Evolutionary conservation across 2,329 filamentous ascomycete species (phyloP).

Genomic region (Exophiala phaeomuriformis): DNA sequence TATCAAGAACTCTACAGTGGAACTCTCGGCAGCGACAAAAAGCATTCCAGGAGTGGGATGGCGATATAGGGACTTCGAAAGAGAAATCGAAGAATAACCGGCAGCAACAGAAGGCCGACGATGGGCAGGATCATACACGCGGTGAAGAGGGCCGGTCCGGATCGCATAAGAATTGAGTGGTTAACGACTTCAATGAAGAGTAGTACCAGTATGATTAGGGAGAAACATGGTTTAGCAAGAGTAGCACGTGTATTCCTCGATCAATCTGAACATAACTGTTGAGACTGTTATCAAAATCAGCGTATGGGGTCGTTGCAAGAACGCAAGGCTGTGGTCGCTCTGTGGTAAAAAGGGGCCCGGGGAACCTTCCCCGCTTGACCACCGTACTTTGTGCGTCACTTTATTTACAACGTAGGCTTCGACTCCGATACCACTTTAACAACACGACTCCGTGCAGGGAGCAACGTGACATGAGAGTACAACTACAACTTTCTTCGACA

Average conservation of each 20-base stretch:
- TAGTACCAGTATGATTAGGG: background rate
- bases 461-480: no score
- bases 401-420: no score
- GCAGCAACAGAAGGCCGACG: background rate
- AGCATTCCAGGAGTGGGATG: slow-evolving; percentile 31
- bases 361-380: slow-evolving; percentile 6
- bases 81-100: background rate
- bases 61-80: slow-evolving; percentile 6
- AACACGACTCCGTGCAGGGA: no score
- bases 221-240: no score
- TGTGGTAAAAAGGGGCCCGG: slow-evolving; percentile 5
- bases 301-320: background rate
- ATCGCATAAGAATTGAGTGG: background rate
- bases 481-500: background rate
- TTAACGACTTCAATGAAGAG: background rate
- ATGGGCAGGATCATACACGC: background rate
- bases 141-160: background rate
- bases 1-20: slow-evolving; percentile 46
- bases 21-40: slow-evolving; percentile 44
- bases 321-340: slow-evolving; percentile 1
- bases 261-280: no score
- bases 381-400: background rate
- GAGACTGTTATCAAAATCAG: no score
- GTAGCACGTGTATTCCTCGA: no score
- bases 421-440: no score